Evolutionary conservation across 1,139 yeast genomes (phyloP), one percentile per base, ranked within the genome.

Genomic region (Diutina rugosa): DNA sequence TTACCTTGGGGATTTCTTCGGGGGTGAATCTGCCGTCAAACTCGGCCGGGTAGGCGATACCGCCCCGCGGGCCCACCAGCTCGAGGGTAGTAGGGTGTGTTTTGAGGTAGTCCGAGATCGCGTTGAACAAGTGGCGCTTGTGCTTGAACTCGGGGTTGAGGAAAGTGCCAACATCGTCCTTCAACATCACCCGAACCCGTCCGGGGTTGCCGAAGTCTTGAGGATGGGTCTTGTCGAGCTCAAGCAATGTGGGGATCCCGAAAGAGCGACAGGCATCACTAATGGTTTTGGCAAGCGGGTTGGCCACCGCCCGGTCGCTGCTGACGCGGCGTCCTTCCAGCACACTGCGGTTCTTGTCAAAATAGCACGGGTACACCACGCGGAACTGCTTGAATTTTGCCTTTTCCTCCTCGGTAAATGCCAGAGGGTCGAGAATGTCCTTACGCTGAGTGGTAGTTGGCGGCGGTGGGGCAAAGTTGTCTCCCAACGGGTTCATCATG

Each of bases 201-300:
- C 99, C 99, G 1, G 97, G 95, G 67, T 93, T 93, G 60, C 98
- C 96, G 79, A 87, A 93, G 71, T 93, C 99, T 68, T 90, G 96
- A 10, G 99, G 99, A 70, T 93, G 99, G 3, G 87, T 72, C 71
- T 90, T 93, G 60, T 87, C 90, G 60, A 93, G 83, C 69, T 87
- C 93, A 60, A 83, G 76, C 57, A 85, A 74, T 1, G 73, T 76
- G 1, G 87, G 87, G 57, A 84, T 67, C 62, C 80, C 65, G 61
- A 73, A 73, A 64, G 61, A 69, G 59, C 72, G 71, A 62, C 79
- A 80, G 44, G 80, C 88, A 69, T 89, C 95, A 44, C 87, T 79
- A 41, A 93, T 78, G 3, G 88, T 83, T 64, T 85, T 84, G 2
- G 97, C 97, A 59, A 91, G 73, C 1, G 99, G 99, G 69, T 90